Conservation (phyloP, 257 asterid species). For the Nicotiana attenuata region DNA sequence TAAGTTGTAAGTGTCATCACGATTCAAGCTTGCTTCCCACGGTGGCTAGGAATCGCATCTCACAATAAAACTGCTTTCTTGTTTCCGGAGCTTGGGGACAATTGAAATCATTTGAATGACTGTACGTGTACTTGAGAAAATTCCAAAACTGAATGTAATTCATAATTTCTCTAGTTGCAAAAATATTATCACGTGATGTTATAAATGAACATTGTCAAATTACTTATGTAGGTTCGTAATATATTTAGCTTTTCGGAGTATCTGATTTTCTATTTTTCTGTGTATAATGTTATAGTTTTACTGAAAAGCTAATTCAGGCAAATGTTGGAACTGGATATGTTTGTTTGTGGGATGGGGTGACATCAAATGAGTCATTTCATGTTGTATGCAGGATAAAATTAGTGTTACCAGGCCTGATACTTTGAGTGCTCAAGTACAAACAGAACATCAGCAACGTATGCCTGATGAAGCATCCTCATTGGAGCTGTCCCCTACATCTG, state of each 20-base stretch:
- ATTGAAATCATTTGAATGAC: not conserved
- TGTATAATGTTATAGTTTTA: not conserved
- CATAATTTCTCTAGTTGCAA: not conserved
- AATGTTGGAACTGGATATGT: not conserved
- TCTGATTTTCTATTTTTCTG: not conserved
- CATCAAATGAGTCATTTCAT: not conserved
- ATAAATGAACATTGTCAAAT: not conserved
- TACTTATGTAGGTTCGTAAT: not conserved
- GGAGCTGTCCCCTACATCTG: conserved; percentile 42
- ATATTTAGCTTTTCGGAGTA: not conserved
- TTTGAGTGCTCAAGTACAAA: conserved; percentile 23
- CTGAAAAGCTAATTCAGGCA: not conserved
- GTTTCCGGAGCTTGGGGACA: not conserved
- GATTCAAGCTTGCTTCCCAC: not conserved
- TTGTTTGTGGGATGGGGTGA: not conserved
- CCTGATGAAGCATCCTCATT: conserved; percentile 30
- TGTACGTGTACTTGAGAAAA: not conserved
- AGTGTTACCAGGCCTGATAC: conserved; percentile 21
- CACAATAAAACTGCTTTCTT: not conserved
- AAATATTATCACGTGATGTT: not conserved
- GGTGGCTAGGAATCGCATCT: not conserved
- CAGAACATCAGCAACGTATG: conserved; percentile 19
- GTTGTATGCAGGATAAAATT: conserved; percentile 43
- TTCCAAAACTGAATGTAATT: not conserved
- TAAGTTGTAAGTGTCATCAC: not conserved